A percentile compares a stretch with the other conserved stretches of the same genome.
These are phyloP conservation scores for Monosporascus sp. DNA, from an alignment of 2,329 filamentous ascomycete genomes.

Conservation along the genomic window DNA sequence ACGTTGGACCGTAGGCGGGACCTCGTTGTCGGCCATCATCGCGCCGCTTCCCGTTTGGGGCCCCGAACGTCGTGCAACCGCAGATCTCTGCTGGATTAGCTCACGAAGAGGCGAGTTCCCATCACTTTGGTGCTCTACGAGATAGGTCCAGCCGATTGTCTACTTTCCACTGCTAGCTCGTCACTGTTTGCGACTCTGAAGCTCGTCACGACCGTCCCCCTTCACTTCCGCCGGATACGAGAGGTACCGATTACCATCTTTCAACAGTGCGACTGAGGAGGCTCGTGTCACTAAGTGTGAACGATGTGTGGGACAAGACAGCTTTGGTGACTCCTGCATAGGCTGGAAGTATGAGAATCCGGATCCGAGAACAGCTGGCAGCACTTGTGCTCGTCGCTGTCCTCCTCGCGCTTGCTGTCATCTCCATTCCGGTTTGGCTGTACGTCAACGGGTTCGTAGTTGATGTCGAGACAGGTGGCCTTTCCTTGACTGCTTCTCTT, in stretches of 20 bases:
- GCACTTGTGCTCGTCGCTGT: slow-evolving; percentile 72
- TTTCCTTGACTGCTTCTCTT: slow-evolving; percentile 76
- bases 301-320: slow-evolving; percentile 27
- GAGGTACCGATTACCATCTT: neutral
- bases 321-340: slow-evolving; percentile 22
- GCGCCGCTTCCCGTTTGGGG: no score
- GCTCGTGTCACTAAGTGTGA: slow-evolving; percentile 4
- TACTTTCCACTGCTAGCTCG: no score
- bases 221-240: no score
- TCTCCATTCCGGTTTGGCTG: slow-evolving; percentile 71
- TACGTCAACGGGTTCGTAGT: slow-evolving; percentile 52
- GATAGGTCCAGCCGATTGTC: no score
- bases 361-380: slow-evolving; percentile 82
- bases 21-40: no score
- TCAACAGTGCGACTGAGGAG: slow-evolving; percentile 6
- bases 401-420: slow-evolving; percentile 68
- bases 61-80: no score
- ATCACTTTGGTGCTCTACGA: no score
- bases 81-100: no score
- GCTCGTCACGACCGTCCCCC: no score
- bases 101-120: no score
- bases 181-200: no score
- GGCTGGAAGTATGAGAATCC: slow-evolving; percentile 64
- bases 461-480: slow-evolving; percentile 51
- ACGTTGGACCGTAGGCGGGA: no score